phyloP scores from a whole-genome alignment of 2,329 filamentous ascomycete genomes.

The Myriosclerotinia duriaeana region DNA sequence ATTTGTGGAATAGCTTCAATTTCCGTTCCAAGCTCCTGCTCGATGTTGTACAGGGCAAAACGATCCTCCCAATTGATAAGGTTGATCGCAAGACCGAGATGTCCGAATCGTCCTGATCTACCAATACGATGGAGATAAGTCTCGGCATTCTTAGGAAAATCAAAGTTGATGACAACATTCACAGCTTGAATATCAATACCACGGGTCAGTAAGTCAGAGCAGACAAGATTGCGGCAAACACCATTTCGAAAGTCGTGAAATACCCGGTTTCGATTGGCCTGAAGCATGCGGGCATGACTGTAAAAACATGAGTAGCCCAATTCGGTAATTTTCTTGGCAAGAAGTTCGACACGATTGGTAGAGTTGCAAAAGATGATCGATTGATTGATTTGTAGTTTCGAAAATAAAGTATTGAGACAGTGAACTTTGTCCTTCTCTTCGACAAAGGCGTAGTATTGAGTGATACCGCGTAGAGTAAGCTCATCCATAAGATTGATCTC shows the following conservation, averaged over 20 bases:
- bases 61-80: slow-evolving; percentile 99
- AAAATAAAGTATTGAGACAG: slow-evolving; percentile 97
- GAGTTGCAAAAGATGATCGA: slow-evolving; percentile 99
- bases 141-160: slow-evolving; percentile 99
- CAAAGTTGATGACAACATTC: slow-evolving; percentile 99
- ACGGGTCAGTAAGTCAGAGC: slow-evolving; percentile 93
- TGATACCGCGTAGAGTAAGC: slow-evolving; percentile 94
- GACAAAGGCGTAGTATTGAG: slow-evolving; percentile 98
- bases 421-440: slow-evolving; percentile 99
- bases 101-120: slow-evolving; percentile 93
- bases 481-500: slow-evolving; percentile 99
- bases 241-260: slow-evolving; percentile 99
- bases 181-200: slow-evolving; percentile 99
- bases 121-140: slow-evolving; percentile 98
- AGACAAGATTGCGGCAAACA: slow-evolving; percentile 95
- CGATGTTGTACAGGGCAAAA: slow-evolving; percentile 98
- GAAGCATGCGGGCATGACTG: slow-evolving; percentile 96
- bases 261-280: slow-evolving; percentile 93
- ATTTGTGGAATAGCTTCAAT: slow-evolving; percentile 92
- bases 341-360: slow-evolving; percentile 93
- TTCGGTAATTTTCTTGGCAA: slow-evolving; percentile 99
- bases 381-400: slow-evolving; percentile 98
- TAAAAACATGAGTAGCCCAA: slow-evolving; percentile 99
- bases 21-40: slow-evolving; percentile 94
- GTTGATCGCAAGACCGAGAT: slow-evolving; percentile 96